Percentiles rank a stretch among this genome's conserved stretches.
Conservation (phyloP, 2,329 filamentous ascomycete species). For the Elsinoe perseae region DNA sequence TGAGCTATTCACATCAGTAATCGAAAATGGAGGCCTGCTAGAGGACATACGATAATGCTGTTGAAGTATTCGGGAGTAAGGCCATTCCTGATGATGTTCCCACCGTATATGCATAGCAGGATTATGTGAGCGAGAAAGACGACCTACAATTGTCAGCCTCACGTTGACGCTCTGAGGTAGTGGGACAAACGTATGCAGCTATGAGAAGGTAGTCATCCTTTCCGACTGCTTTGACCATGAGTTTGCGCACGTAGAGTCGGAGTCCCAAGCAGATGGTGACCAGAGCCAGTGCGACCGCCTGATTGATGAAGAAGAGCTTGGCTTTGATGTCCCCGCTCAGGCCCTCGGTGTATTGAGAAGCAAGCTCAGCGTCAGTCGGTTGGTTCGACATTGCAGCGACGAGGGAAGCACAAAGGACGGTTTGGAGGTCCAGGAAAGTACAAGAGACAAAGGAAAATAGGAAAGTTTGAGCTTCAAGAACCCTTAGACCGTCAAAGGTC, state of each 20-base stretch:
- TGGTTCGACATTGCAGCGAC: neutral
- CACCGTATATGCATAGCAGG: neutral
- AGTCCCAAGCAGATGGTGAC: neutral
- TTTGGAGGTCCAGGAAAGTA: neutral
- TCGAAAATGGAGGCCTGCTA: neutral
- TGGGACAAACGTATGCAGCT: neutral
- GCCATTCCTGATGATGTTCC: neutral
- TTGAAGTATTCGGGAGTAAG: neutral
- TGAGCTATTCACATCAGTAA: neutral
- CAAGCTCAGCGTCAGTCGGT: neutral
- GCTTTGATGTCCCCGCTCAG: neutral
- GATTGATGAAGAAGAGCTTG: neutral
- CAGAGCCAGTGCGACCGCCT: neutral
- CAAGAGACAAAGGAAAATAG: neutral
- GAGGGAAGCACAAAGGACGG: neutral
- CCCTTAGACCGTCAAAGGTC: neutral
- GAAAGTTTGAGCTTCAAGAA: neutral
- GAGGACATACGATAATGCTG: neutral
- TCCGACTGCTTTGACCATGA: constrained; percentile 2
- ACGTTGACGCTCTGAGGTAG: neutral
- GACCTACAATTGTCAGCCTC: neutral
- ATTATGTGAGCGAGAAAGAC: neutral
- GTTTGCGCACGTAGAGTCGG: neutral
- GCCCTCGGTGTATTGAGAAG: neutral
- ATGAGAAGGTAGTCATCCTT: constrained; percentile 9